Percentiles rank a stretch among this genome's conserved stretches.
Conservation (phyloP, 2,329 filamentous ascomycete species). For the Tricladium varicosporioides region DNA sequence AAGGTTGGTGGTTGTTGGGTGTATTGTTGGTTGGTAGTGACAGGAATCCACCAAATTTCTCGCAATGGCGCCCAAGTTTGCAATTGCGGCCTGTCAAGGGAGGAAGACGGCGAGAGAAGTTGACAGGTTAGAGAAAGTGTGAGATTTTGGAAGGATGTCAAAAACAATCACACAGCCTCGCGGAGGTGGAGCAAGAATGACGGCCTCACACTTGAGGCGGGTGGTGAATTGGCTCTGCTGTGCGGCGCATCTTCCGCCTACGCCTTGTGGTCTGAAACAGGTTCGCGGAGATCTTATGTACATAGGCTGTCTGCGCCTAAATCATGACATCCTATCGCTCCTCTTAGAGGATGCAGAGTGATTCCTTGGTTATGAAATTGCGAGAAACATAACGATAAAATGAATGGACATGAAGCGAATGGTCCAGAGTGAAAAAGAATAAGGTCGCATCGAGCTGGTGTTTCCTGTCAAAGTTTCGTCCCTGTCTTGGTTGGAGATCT, state of each 20-base stretch:
- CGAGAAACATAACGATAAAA: not conserved
- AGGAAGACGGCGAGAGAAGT: not conserved
- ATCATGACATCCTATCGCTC: not conserved
- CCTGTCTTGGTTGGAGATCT: too few species aligned
- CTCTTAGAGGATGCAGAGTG: not conserved
- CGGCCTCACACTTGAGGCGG: not conserved
- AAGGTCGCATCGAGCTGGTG: too few species aligned
- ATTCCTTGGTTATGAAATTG: not conserved
- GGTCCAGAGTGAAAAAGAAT: too few species aligned
- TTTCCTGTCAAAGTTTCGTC: too few species aligned
- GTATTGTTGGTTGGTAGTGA: constrained; percentile 9
- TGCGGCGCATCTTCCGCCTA: not conserved
- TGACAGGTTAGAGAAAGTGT: not conserved
- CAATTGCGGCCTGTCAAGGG: not conserved
- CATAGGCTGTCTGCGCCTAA: constrained; percentile 7
- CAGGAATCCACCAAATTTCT: constrained; percentile 4
- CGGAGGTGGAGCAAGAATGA: not conserved
- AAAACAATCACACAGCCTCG: constrained; percentile 4
- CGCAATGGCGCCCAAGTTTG: not conserved
- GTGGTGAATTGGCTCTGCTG: not conserved
- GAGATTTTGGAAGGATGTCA: not conserved
- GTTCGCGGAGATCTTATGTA: constrained; percentile 9
- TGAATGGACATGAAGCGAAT: too few species aligned
- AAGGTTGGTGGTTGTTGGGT: constrained; percentile 11
- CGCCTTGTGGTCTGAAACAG: constrained; percentile 9